These are phyloP conservation scores for Apiospora saccharicola DNA, from an alignment of 2,329 filamentous ascomycete genomes.

Conservation along the genomic window DNA sequence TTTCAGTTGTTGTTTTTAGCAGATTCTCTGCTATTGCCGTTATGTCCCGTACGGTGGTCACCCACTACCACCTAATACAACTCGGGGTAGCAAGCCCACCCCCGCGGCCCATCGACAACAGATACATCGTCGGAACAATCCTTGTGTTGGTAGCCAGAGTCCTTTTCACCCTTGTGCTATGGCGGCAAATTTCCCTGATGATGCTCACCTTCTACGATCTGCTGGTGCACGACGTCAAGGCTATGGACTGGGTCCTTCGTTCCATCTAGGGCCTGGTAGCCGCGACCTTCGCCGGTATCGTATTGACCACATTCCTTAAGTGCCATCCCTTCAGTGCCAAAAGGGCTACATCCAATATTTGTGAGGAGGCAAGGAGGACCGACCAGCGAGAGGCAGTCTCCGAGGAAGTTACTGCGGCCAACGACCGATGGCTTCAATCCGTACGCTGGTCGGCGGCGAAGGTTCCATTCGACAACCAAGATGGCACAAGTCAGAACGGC, in stretches of 20 bases:
- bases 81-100: background rate
- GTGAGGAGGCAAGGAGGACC: too few relatives aligned
- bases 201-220: slow-evolving; percentile 40
- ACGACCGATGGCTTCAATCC: too few relatives aligned
- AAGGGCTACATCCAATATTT: slow-evolving; percentile 40
- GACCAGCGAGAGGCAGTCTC: too few relatives aligned
- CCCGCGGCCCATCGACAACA: background rate
- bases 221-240: slow-evolving; percentile 37
- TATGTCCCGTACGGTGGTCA: background rate
- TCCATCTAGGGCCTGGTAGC: slow-evolving; percentile 37
- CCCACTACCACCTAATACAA: background rate
- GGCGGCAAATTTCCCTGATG: slow-evolving; percentile 40
- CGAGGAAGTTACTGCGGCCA: too few relatives aligned
- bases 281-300: slow-evolving; percentile 42
- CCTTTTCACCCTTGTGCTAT: slow-evolving; percentile 37
- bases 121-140: slow-evolving; percentile 32
- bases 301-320: slow-evolving; percentile 45
- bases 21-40: background rate
- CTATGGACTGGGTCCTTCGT: slow-evolving; percentile 36
- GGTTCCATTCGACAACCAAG: too few relatives aligned
- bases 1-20: too few relatives aligned
- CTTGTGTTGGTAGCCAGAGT: slow-evolving; percentile 36
- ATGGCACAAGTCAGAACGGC: too few relatives aligned
- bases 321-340: slow-evolving; percentile 45
- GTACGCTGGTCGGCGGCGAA: too few relatives aligned